A percentile compares a stretch with the other conserved stretches of the same genome.
These are phyloP conservation scores for Pseudogymnoascus sp. DNA, from an alignment of 2,329 filamentous ascomycete species.

Conservation along the genomic window DNA sequence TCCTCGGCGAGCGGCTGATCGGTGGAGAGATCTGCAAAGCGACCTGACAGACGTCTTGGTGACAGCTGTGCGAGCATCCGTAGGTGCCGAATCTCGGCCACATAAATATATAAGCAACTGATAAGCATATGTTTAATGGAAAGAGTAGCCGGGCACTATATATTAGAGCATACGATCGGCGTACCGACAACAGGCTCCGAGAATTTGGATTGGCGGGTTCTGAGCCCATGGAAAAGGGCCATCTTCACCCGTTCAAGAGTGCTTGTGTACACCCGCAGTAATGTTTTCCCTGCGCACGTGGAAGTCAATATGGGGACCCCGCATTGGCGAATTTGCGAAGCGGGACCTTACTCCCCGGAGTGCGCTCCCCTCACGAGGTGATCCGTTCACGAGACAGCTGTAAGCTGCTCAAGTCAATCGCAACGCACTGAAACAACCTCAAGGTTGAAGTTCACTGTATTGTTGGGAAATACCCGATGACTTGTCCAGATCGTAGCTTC, in stretches of 20 bases:
- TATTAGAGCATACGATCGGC: background rate
- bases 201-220: no score
- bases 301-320: background rate
- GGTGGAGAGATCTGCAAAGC: background rate
- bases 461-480: background rate
- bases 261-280: background rate
- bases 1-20: constrained; percentile 3
- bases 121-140: background rate
- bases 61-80: background rate
- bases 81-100: background rate
- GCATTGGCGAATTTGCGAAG: background rate
- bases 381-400: background rate
- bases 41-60: background rate
- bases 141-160: background rate
- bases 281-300: background rate
- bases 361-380: background rate
- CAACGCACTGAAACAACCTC: background rate
- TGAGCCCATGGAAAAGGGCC: background rate
- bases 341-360: background rate
- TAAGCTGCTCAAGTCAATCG: background rate
- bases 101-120: background rate
- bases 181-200: background rate
- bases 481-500: background rate
- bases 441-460: background rate
- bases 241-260: background rate